These are phyloP conservation scores for Naematelia aurantialba DNA, from an alignment of 768 basidiomycete species.

Conservation along the genomic window DNA sequence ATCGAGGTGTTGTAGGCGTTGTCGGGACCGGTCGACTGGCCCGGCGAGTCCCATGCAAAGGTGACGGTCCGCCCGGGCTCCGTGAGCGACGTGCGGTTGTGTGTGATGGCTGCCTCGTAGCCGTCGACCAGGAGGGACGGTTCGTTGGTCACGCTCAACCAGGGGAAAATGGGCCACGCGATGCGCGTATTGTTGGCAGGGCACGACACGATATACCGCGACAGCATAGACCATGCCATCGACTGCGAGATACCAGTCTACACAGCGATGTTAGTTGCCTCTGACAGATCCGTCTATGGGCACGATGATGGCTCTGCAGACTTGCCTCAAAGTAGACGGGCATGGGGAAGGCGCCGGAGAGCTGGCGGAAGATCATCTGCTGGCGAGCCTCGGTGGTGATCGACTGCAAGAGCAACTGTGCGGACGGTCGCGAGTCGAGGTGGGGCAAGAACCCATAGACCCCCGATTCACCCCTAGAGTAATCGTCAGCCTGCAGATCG, in stretches of 20 bases:
- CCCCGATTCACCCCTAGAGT: conserved; percentile 60
- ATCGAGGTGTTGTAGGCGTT: conserved; percentile 56
- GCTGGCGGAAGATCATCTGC: conserved; percentile 65
- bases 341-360: conserved; percentile 60
- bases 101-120: conserved; percentile 56
- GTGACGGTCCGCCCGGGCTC: conserved; percentile 54
- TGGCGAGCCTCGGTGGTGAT: conserved; percentile 65
- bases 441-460: conserved; percentile 65
- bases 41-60: conserved; percentile 60
- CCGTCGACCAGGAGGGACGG: conserved; percentile 43
- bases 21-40: conserved; percentile 58
- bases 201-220: conserved; percentile 58
- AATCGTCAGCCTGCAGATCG: no score
- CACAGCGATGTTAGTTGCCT: conserved; percentile 1
- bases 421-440: conserved; percentile 59
- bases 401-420: conserved; percentile 58
- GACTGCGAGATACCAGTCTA: conserved; percentile 58
- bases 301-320: not conserved
- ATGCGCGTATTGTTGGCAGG: conserved; percentile 58
- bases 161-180: conserved; percentile 60
- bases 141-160: conserved; percentile 56
- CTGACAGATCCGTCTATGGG: not conserved
- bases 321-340: conserved; percentile 57
- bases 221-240: conserved; percentile 63
- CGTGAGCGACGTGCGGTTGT: conserved; percentile 59